Evolutionary conservation across 1,284 basidiomycete genomes (phyloP).

Genomic region (Puccinia horiana): DNA sequence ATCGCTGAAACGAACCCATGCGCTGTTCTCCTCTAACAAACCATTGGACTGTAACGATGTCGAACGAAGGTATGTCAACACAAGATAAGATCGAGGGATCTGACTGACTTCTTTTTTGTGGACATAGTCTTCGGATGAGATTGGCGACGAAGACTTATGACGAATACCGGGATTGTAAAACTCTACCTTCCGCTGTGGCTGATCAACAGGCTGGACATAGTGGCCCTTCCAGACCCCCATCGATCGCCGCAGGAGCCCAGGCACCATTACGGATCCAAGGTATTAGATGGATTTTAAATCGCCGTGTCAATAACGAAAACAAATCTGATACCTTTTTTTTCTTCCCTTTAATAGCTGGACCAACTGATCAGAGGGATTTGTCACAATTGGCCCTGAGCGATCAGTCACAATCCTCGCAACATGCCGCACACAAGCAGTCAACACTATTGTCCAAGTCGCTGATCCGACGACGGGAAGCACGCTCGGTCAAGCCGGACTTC

Average conservation of each 20-base stretch:
- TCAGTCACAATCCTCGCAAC: constrained; percentile 15
- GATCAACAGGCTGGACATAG: constrained; percentile 74
- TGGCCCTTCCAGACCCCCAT: constrained; percentile 72
- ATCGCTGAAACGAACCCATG: constrained; percentile 60
- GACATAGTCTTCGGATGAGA: constrained; percentile 60
- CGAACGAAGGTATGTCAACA: constrained; percentile 58
- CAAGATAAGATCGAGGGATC: neutral
- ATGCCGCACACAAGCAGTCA: constrained; percentile 59
- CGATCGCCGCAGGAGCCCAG: constrained; percentile 67
- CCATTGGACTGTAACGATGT: constrained; percentile 55
- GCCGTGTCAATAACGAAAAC: constrained; percentile 63
- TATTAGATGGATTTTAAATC: constrained; percentile 41
- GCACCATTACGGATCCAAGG: constrained; percentile 64
- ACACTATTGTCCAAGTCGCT: constrained; percentile 76
- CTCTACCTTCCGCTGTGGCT: constrained; percentile 77
- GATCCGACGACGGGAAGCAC: constrained; percentile 82
- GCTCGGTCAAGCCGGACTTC: constrained; percentile 88
- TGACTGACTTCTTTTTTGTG: neutral
- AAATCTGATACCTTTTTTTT: constrained; percentile 67
- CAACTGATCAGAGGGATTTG: constrained; percentile 6
- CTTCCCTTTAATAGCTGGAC: constrained; percentile 32
- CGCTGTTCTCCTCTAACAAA: constrained; percentile 59
- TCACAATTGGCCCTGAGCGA: constrained; percentile 52
- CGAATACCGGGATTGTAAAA: constrained; percentile 84
- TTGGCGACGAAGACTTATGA: constrained; percentile 70